These are phyloP conservation scores for Perkinsus olseni DNA, from an alignment of 169 alveolate species.

Conservation along the genomic window DNA sequence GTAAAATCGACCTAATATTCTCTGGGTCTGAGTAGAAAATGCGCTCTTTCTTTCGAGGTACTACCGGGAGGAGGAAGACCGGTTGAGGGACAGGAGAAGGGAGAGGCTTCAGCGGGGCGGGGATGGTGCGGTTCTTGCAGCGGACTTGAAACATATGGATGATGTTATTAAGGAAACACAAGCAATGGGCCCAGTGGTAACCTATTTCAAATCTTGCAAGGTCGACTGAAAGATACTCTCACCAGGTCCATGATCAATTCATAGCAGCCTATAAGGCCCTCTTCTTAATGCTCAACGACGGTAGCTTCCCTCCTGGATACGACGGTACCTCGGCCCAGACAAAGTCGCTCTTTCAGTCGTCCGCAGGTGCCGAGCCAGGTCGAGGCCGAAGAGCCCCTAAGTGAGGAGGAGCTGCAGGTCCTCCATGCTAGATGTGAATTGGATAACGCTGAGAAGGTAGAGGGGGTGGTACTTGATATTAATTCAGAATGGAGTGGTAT, in stretches of 20 bases:
- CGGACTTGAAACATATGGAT: not conserved
- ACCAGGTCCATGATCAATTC: not conserved
- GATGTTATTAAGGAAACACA: not conserved
- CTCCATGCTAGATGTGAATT: not conserved
- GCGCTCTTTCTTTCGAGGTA: not conserved
- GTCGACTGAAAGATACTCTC: not conserved
- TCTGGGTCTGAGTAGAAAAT: not conserved
- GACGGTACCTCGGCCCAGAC: not conserved
- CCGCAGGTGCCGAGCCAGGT: not conserved
- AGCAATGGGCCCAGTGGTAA: not conserved
- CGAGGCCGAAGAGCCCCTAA: not conserved
- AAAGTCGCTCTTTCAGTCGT: not conserved
- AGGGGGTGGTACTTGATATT: not conserved
- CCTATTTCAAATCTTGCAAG: not conserved
- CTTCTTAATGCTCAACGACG: not conserved
- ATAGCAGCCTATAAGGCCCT: not conserved
- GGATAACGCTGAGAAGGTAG: not conserved
- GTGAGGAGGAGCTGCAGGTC: not conserved
- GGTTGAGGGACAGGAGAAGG: not conserved
- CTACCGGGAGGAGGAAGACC: not conserved
- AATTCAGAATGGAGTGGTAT: not conserved
- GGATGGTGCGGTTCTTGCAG: not conserved
- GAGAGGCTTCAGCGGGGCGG: not conserved
- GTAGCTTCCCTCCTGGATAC: not conserved
- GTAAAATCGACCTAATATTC: not conserved